Evolutionary conservation across 2,329 filamentous ascomycete genomes (phyloP).

Genomic region (Rhynchosporium secalis): DNA sequence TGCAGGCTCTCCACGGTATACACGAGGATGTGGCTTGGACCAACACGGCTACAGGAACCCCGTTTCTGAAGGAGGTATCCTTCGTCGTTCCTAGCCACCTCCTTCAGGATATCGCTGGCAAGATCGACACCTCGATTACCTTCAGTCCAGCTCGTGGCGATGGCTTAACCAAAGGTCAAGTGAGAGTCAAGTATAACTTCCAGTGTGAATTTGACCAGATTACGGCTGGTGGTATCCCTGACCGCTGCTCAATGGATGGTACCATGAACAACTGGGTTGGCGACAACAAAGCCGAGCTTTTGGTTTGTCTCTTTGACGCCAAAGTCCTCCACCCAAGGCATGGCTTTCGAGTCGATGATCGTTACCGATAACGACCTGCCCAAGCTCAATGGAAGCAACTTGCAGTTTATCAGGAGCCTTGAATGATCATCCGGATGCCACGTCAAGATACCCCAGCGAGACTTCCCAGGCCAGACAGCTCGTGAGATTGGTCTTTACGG

Average conservation of each 20-base stretch:
- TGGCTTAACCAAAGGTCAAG: conserved; percentile 11
- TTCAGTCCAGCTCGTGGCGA: conserved; percentile 1
- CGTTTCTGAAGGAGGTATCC: neutral
- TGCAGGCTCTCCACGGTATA: too few species aligned
- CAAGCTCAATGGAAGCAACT: neutral
- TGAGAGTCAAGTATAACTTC: neutral
- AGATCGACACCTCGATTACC: conserved; percentile 7
- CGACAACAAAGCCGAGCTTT: neutral
- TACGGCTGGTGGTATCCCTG: neutral
- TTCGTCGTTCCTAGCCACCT: conserved; percentile 13
- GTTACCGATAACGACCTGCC: neutral
- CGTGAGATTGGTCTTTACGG: conserved; percentile 9
- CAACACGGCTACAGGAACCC: too few species aligned
- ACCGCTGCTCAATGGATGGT: neutral
- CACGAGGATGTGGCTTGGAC: too few species aligned
- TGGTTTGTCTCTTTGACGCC: conserved; percentile 7
- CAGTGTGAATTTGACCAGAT: conserved; percentile 1
- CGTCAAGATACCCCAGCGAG: conserved; percentile 1
- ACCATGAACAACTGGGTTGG: conserved; percentile 5
- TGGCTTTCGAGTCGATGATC: conserved; percentile 2
- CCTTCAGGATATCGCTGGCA: neutral
- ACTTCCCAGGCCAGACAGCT: neutral
- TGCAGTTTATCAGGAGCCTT: neutral
- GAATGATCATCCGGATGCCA: neutral
- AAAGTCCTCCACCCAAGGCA: neutral